These are phyloP conservation scores for Blastocystis sp. DNA, from an alignment of 352 stramenopile genomes.

Conservation along the genomic window DNA sequence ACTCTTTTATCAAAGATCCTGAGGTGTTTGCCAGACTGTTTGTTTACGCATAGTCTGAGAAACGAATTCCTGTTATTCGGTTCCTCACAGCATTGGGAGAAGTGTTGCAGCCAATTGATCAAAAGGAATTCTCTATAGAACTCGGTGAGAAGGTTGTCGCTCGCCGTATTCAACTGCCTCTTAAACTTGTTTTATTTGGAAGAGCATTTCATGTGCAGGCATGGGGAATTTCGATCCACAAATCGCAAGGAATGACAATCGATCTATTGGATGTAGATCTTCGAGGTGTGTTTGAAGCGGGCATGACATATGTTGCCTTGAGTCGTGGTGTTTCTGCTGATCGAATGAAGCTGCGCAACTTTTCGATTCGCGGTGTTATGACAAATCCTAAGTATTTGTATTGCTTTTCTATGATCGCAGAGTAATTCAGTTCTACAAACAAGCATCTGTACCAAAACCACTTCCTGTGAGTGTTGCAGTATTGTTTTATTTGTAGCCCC, in stretches of 20 bases:
- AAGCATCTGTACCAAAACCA: neutral
- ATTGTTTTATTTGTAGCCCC: neutral
- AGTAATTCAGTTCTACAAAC: conserved; percentile 35
- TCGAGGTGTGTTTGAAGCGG: conserved; percentile 84
- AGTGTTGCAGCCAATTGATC: neutral
- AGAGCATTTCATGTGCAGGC: conserved; percentile 64
- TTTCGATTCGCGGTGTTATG: conserved; percentile 4
- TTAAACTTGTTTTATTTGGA: neutral
- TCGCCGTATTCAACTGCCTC: neutral
- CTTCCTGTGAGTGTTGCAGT: neutral
- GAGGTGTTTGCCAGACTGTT: neutral
- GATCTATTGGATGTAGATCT: conserved; percentile 81
- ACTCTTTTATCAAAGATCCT: conserved; percentile 66
- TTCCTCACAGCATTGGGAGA: neutral
- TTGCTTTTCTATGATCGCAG: neutral
- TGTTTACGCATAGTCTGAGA: neutral
- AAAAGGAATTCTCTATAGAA: conserved; percentile 28
- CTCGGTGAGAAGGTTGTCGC: neutral
- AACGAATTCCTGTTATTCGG: neutral
- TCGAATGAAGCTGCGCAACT: conserved; percentile 67
- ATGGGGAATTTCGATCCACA: conserved; percentile 89
- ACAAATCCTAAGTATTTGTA: conserved; percentile 5
- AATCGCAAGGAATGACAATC: conserved; percentile 85
- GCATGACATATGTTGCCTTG: conserved; percentile 89
- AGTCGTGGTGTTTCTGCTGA: conserved; percentile 81